phyloP scores from a whole-genome alignment of 495 filamentous ascomycete species.

The Podospora pseudocomata region DNA sequence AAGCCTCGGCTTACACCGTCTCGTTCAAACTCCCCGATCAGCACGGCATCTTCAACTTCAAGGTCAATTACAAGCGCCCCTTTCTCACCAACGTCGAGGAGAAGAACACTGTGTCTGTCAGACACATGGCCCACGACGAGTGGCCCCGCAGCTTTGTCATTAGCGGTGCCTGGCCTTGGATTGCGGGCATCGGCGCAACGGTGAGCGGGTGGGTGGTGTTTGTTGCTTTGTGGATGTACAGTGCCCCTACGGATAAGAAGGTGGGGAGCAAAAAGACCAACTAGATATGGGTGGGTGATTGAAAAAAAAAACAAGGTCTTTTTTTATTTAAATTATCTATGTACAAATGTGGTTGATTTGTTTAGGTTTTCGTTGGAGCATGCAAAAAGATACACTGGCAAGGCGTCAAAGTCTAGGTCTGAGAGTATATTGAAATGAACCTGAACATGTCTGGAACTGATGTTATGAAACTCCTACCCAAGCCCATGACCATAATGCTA shows the following conservation, averaged over 20 bases:
- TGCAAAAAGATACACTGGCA: background rate
- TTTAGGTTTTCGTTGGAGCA: background rate
- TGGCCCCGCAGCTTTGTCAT: slow-evolving; percentile 90
- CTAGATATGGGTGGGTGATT: background rate
- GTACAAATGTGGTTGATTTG: slow-evolving; percentile 1
- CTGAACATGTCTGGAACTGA: background rate
- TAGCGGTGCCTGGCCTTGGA: slow-evolving; percentile 92
- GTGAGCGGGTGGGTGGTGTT: slow-evolving; percentile 81
- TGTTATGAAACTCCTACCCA: too few relatives aligned
- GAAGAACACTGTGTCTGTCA: slow-evolving; percentile 89
- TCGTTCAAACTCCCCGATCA: slow-evolving; percentile 86
- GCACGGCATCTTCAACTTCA: slow-evolving; percentile 97
- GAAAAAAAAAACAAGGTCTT: background rate
- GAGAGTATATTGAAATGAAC: background rate
- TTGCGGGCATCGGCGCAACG: slow-evolving; percentile 79
- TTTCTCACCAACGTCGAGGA: slow-evolving; percentile 87
- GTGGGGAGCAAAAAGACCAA: slow-evolving; percentile 58
- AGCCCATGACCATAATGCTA: too few relatives aligned
- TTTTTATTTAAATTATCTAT: slow-evolving; percentile 4
- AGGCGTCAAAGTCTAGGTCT: background rate
- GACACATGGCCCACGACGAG: slow-evolving; percentile 96
- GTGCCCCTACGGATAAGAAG: slow-evolving; percentile 49
- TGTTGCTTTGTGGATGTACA: slow-evolving; percentile 85
- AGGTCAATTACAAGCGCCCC: slow-evolving; percentile 90
- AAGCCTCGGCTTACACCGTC: slow-evolving; percentile 68